Percentiles rank a stretch among this genome's conserved stretches.
phyloP scores from a whole-genome alignment of 163 green algal species.

The Chlorella variabilis region DNA sequence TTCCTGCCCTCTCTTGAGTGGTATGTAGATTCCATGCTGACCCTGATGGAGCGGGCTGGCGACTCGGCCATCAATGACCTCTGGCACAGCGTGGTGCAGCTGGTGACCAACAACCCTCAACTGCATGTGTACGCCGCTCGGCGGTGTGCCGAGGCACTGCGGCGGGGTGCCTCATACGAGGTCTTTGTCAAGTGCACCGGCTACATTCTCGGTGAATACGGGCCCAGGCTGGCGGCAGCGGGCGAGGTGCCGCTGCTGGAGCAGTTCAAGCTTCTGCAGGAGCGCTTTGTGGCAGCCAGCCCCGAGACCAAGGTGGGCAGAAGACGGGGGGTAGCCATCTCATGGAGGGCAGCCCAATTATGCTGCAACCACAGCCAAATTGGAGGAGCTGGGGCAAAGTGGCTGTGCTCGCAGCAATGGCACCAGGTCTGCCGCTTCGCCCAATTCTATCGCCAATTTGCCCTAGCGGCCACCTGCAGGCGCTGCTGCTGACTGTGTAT shows the following conservation, averaged over 20 bases:
- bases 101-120: constrained; percentile 93
- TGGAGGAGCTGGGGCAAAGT: no score
- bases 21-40: constrained; percentile 82
- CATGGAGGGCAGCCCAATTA: no score
- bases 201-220: constrained; percentile 96
- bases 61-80: constrained; percentile 93
- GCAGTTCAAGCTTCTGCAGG: constrained; percentile 84
- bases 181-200: constrained; percentile 75
- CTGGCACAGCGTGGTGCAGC: constrained; percentile 90
- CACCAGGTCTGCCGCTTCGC: no score
- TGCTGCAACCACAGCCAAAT: no score
- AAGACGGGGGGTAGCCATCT: no score
- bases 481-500: constrained; percentile 89
- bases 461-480: constrained; percentile 49
- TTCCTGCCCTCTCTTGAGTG: constrained; percentile 67
- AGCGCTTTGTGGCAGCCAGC: constrained; percentile 70
- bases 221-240: constrained; percentile 63
- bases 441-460: no score
- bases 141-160: constrained; percentile 64
- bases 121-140: constrained; percentile 90
- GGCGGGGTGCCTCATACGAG: constrained; percentile 65
- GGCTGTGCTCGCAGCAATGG: no score
- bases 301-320: constrained; percentile 64
- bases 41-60: constrained; percentile 86
- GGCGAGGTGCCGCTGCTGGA: constrained; percentile 64